Conservation (phyloP, 2,329 filamentous ascomycete genomes). For the Aspergillus transmontanensis region DNA sequence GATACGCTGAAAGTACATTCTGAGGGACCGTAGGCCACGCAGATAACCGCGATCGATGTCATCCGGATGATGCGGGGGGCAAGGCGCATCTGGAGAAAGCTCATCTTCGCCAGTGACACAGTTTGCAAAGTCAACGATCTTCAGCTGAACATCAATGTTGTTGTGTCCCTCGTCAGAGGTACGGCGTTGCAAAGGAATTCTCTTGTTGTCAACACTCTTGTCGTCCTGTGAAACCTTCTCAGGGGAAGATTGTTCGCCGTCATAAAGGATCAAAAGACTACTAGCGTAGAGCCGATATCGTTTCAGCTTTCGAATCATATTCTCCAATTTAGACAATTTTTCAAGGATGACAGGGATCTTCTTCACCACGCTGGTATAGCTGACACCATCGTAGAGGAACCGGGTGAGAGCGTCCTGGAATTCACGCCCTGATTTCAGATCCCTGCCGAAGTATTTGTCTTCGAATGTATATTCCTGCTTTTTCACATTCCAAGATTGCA, state of each 20-base stretch:
- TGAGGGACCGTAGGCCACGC: constrained; percentile 76
- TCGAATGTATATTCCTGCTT: constrained; percentile 88
- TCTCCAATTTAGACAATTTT: constrained; percentile 80
- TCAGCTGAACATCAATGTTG: constrained; percentile 67
- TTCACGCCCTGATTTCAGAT: constrained; percentile 81
- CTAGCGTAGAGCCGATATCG: constrained; percentile 96
- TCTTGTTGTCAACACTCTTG: constrained; percentile 27
- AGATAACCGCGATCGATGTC: constrained; percentile 88
- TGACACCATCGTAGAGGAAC: constrained; percentile 88
- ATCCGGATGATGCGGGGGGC: constrained; percentile 78
- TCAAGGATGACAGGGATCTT: constrained; percentile 87
- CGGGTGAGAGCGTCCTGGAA: constrained; percentile 86
- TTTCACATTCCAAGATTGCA: constrained; percentile 92
- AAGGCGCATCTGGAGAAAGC: constrained; percentile 60
- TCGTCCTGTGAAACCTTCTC: constrained; percentile 25
- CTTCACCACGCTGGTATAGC: constrained; percentile 74
- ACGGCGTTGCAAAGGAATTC: constrained; percentile 37
- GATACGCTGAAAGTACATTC: constrained; percentile 84
- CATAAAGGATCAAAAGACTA: constrained; percentile 92
- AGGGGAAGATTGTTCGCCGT: constrained; percentile 62
- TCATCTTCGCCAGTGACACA: constrained; percentile 85
- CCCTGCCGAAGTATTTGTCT: constrained; percentile 95
- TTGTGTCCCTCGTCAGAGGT: constrained; percentile 40
- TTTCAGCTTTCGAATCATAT: constrained; percentile 75
- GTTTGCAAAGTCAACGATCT: constrained; percentile 98